Conservation (phyloP, 179 eudicot genomes). For the Nepenthes alata region DNA sequence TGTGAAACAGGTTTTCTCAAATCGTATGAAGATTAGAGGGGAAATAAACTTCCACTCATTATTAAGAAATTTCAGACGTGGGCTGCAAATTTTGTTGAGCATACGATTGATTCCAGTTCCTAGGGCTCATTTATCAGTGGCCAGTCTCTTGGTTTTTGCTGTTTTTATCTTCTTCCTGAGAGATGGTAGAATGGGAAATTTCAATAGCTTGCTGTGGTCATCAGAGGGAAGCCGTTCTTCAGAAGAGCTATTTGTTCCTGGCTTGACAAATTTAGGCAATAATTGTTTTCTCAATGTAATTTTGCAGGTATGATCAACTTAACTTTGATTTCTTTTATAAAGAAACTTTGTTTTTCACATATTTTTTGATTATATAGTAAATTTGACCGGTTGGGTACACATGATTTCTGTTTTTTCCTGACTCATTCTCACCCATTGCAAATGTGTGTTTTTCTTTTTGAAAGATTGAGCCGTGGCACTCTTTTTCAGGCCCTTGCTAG, state of each 20-base stretch:
- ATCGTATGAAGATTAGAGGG: conserved; percentile 37
- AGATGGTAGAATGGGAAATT: conserved; percentile 28
- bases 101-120: conserved; percentile 38
- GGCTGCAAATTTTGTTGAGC: conserved; percentile 23
- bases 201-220: conserved; percentile 17
- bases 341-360: not conserved
- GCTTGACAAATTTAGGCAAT: conserved; percentile 79
- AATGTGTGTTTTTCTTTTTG: not conserved
- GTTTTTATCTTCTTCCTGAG: conserved; percentile 39
- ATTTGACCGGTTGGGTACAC: not conserved
- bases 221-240: conserved; percentile 14
- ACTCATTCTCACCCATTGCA: not conserved
- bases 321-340: not conserved
- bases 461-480: not conserved
- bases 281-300: conserved; percentile 88
- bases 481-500: conserved; percentile 69
- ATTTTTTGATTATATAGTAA: not conserved
- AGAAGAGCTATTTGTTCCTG: conserved; percentile 42
- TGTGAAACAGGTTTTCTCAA: conserved; percentile 16
- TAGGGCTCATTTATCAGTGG: conserved; percentile 40
- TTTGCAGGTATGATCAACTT: conserved; percentile 47
- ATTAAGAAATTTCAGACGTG: conserved; percentile 28
- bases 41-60: conserved; percentile 25
- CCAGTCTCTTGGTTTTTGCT: conserved; percentile 39
- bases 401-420: not conserved